Evolutionary conservation across 495 filamentous ascomycete genomes (phyloP).

Genomic region (Aspergillus diversus): DNA sequence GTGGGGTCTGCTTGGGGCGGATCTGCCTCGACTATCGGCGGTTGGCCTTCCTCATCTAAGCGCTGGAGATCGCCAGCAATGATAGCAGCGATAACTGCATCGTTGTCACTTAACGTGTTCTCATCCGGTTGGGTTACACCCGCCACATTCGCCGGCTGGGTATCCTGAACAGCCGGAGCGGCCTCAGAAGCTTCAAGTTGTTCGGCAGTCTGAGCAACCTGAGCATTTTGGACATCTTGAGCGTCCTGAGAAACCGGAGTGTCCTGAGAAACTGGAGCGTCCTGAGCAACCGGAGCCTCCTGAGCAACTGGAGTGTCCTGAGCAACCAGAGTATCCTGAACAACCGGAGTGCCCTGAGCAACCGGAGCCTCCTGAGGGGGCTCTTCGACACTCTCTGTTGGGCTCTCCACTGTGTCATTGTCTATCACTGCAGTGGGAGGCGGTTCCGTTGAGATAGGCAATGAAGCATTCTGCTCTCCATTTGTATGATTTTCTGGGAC

Average conservation of each 20-base stretch:
- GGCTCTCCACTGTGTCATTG: background rate
- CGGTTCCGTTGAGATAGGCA: background rate
- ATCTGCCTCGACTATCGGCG: background rate
- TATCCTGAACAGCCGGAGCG: too few species aligned
- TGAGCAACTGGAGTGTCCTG: too few species aligned
- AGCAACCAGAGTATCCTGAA: too few species aligned
- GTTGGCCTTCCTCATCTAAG: conserved; percentile 19
- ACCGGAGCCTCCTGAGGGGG: too few species aligned
- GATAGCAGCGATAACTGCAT: conserved; percentile 30
- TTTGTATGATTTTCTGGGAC: conserved; percentile 6
- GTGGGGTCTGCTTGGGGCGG: conserved; percentile 4
- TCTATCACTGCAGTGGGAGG: background rate
- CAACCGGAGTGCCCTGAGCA: too few species aligned
- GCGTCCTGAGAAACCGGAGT: too few species aligned
- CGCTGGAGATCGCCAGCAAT: conserved; percentile 30
- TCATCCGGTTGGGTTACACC: background rate
- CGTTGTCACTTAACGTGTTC: conserved; percentile 22
- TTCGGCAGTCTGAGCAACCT: too few species aligned
- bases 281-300: too few species aligned
- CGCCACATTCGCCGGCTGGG: background rate
- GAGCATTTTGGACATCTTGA: too few species aligned
- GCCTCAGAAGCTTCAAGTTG: too few species aligned
- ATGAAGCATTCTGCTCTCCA: background rate
- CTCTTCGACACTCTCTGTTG: too few species aligned
- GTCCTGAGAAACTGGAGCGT: too few species aligned